Conservation (phyloP, 768 basidiomycete genomes). For the Tulasnella sp. region DNA sequence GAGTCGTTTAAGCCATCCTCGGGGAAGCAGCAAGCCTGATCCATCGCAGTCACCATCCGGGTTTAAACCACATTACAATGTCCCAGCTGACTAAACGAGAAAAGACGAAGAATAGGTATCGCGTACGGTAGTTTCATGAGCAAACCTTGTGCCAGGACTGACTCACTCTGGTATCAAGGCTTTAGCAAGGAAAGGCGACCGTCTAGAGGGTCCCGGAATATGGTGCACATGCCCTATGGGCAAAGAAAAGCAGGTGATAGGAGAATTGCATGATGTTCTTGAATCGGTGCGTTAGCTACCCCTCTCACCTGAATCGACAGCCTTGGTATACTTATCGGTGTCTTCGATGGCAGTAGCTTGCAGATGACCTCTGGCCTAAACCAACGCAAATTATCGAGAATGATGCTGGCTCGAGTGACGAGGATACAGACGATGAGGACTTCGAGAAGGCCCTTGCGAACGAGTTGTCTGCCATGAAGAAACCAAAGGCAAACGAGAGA, state of each 20-base stretch:
- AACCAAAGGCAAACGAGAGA: slow-evolving; percentile 39
- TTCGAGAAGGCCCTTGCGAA: slow-evolving; percentile 61
- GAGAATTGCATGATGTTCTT: slow-evolving; percentile 69
- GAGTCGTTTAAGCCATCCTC: background rate
- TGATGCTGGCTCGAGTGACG: slow-evolving; percentile 26
- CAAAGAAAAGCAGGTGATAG: slow-evolving; percentile 65
- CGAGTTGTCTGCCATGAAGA: slow-evolving; percentile 51
- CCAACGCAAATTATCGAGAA: slow-evolving; percentile 20
- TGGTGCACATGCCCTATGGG: slow-evolving; percentile 83
- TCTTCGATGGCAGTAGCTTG: slow-evolving; percentile 37
- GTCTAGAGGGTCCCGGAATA: slow-evolving; percentile 67
- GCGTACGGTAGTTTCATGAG: background rate
- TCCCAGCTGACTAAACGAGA: background rate
- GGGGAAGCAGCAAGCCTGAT: background rate
- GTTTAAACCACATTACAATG: background rate
- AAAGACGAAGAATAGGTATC: slow-evolving; percentile 9
- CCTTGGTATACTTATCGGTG: slow-evolving; percentile 13
- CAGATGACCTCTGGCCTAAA: slow-evolving; percentile 56
- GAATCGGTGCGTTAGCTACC: slow-evolving; percentile 39
- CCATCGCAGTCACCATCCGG: background rate
- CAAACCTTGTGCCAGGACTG: background rate
- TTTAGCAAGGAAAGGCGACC: slow-evolving; percentile 46
- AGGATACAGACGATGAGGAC: slow-evolving; percentile 32
- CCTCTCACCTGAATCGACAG: background rate
- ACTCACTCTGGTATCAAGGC: slow-evolving; percentile 34